Percentiles rank a stretch among this genome's conserved stretches.
Conservation (phyloP, 176 grass and related monocot species). For the Miscanthus lutarioriparius region DNA sequence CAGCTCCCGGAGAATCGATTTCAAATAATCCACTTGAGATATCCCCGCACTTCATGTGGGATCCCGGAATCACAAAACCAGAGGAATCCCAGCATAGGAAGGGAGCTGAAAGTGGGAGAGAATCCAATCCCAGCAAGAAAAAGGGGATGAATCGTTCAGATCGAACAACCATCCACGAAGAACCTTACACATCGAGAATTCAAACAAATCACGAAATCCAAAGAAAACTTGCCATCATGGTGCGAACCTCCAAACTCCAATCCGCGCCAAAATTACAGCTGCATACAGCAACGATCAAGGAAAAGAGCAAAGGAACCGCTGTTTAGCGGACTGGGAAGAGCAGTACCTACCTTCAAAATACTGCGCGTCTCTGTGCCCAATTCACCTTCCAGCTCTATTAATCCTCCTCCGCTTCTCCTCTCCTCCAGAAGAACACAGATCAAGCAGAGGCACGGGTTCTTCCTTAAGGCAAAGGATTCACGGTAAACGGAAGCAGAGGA, state of each 20-base stretch:
- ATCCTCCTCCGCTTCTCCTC: neutral
- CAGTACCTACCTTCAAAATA: constrained; percentile 12
- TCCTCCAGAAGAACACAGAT: constrained; percentile 11
- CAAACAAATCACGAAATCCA: constrained; percentile 9
- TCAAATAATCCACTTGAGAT: neutral
- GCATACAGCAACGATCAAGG: neutral
- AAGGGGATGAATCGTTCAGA: constrained; percentile 14
- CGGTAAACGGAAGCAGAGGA: constrained; percentile 5
- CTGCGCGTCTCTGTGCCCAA: neutral
- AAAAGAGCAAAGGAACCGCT: neutral
- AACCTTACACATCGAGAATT: neutral
- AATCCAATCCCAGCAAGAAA: constrained; percentile 15
- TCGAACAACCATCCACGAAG: constrained; percentile 18
- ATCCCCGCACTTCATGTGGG: neutral
- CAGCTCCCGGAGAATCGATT: neutral
- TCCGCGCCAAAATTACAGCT: neutral
- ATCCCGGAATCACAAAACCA: neutral
- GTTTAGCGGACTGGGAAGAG: neutral
- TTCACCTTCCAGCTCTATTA: constrained; percentile 7
- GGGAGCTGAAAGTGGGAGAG: neutral
- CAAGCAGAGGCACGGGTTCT: neutral
- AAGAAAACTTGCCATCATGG: neutral
- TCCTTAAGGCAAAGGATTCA: neutral
- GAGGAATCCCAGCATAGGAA: constrained; percentile 21
- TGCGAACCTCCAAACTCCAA: constrained; percentile 14